Evolutionary conservation across 1,284 basidiomycete genomes (phyloP).

Genomic region (Rhizoctonia solani): DNA sequence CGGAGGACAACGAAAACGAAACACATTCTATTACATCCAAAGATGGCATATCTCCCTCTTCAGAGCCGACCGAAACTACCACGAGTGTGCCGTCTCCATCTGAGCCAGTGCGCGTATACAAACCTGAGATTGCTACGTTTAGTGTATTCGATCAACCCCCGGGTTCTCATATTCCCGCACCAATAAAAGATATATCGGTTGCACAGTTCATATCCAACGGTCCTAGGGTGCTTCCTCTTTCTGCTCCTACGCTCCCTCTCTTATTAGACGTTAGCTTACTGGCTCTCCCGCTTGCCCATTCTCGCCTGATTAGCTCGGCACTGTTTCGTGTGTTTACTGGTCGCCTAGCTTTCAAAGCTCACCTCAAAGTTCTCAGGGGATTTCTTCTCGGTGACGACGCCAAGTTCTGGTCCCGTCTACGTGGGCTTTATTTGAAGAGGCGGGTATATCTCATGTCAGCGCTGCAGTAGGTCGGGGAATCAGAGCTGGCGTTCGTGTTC

Average conservation of each 20-base stretch:
- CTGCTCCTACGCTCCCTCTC: constrained; percentile 64
- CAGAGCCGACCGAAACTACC: neutral
- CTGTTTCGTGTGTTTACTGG: constrained; percentile 35
- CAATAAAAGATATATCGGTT: constrained; percentile 43
- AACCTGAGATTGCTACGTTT: constrained; percentile 55
- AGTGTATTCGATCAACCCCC: constrained; percentile 68
- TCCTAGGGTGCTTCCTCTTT: constrained; percentile 59
- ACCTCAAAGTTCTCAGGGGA: constrained; percentile 67
- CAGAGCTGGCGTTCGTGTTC: constrained; percentile 39
- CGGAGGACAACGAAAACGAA: neutral
- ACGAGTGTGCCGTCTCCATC: neutral
- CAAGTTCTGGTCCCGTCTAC: constrained; percentile 65
- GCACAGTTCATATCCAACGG: constrained; percentile 58
- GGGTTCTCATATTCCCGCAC: constrained; percentile 48
- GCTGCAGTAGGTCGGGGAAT: constrained; percentile 43
- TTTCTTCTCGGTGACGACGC: constrained; percentile 69
- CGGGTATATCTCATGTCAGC: constrained; percentile 51
- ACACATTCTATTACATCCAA: too few species aligned
- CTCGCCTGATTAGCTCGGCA: constrained; percentile 43
- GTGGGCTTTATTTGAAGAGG: constrained; percentile 71
- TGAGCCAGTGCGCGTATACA: constrained; percentile 35
- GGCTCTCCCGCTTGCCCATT: constrained; percentile 59
- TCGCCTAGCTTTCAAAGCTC: constrained; percentile 61
- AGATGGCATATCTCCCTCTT: neutral
- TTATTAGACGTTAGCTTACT: constrained; percentile 57